phyloP scores from a whole-genome alignment of 2,329 filamentous ascomycete genomes.

The Gaeumannomyces tritici region DNA sequence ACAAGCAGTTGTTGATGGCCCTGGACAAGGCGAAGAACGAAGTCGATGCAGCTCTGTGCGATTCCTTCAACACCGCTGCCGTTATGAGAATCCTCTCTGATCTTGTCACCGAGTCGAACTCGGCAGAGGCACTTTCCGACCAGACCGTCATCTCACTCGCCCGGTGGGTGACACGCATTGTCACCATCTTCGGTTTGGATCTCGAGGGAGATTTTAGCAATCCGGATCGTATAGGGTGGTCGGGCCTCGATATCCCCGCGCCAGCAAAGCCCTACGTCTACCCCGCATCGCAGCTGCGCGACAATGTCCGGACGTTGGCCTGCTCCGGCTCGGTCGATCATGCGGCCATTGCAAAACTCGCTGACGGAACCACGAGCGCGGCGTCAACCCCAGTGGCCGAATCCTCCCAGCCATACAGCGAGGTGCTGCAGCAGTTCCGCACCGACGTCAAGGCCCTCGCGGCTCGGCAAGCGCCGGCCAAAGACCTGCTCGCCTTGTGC shows the following conservation, averaged over 20 bases:
- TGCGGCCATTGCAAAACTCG: conserved; percentile 9
- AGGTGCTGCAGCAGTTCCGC: conserved; percentile 24
- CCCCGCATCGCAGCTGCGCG: conserved; percentile 33
- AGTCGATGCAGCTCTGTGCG: conserved; percentile 51
- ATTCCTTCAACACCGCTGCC: conserved; percentile 60
- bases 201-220: conserved; percentile 26
- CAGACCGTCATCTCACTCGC: conserved; percentile 27
- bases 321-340: conserved; percentile 27
- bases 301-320: conserved; percentile 21
- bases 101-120: conserved; percentile 56
- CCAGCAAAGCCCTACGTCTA: conserved; percentile 51
- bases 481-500: conserved; percentile 54
- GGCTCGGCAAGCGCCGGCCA: conserved; percentile 35
- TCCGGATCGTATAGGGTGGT: conserved; percentile 47
- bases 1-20: conserved; percentile 32
- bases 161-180: conserved; percentile 54
- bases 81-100: conserved; percentile 54
- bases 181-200: conserved; percentile 57
- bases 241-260: conserved; percentile 52
- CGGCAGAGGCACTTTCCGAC: conserved; percentile 13
- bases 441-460: conserved; percentile 31
- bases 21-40: conserved; percentile 44
- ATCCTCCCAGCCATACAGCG: conserved; percentile 14
- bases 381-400: conserved; percentile 6
- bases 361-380: conserved; percentile 9